Evolutionary conservation across 2,329 filamentous ascomycete genomes (phyloP).

Genomic region (Alternaria alternata): DNA sequence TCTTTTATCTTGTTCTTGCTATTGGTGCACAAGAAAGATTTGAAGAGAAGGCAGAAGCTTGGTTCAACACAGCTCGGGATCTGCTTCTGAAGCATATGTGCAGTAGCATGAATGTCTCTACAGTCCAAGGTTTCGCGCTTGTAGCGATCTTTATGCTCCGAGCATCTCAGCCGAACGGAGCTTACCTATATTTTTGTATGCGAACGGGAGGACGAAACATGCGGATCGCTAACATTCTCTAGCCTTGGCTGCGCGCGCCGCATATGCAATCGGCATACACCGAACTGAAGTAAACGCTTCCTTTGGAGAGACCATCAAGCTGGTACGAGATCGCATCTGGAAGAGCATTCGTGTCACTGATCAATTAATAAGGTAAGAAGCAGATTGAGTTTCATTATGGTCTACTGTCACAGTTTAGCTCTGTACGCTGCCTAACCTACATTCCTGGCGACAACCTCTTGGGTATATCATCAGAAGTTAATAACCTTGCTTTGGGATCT

Average conservation of each 20-base stretch:
- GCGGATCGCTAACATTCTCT: background rate
- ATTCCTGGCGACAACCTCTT: background rate
- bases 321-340: conserved; percentile 60
- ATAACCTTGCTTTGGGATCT: background rate
- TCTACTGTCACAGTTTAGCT: background rate
- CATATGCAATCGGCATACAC: conserved; percentile 62
- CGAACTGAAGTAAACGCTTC: conserved; percentile 61
- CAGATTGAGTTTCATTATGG: background rate
- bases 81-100: conserved; percentile 57
- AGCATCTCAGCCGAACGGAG: conserved; percentile 61
- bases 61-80: conserved; percentile 57
- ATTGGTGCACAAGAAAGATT: conserved; percentile 58
- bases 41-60: conserved; percentile 55
- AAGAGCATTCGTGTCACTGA: conserved; percentile 62
- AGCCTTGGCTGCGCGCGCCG: conserved; percentile 59
- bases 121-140: conserved; percentile 61
- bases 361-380: conserved; percentile 52
- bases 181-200: conserved; percentile 60
- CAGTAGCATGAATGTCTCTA: conserved; percentile 59
- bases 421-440: background rate
- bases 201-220: background rate
- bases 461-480: background rate
- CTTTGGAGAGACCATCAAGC: conserved; percentile 54
- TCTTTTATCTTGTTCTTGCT: conserved; percentile 61
- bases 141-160: conserved; percentile 63